These are phyloP conservation scores for Actinidia arguta DNA, from an alignment of 179 eudicot genomes.

Conservation along the genomic window DNA sequence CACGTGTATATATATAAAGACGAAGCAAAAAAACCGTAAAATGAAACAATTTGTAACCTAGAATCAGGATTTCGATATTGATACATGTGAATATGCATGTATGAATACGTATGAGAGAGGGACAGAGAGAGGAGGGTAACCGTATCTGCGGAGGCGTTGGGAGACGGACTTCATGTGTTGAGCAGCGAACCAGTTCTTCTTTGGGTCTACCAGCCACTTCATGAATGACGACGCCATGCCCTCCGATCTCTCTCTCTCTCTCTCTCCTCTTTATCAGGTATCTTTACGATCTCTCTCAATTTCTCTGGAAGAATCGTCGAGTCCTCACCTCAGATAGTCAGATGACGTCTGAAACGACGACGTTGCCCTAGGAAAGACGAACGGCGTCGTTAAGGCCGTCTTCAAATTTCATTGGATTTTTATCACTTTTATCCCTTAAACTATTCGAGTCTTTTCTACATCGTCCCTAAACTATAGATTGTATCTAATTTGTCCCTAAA, in stretches of 20 bases:
- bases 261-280: neutral
- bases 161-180: conserved; percentile 63
- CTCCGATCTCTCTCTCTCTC: conserved; percentile 18
- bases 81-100: neutral
- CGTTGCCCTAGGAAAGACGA: neutral
- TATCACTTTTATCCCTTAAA: no score
- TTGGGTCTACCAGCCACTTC: conserved; percentile 64
- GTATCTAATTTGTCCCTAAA: no score
- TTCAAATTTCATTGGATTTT: no score
- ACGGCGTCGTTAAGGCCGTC: neutral
- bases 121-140: conserved; percentile 28
- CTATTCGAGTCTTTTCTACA: no score
- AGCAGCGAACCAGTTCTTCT: conserved; percentile 62
- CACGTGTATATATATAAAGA: no score
- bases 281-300: neutral
- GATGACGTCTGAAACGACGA: neutral
- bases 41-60: no score
- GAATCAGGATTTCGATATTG: neutral
- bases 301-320: conserved; percentile 2
- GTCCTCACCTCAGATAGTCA: no score
- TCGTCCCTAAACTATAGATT: no score
- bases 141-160: conserved; percentile 65
- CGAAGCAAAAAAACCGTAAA: no score
- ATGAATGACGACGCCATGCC: conserved; percentile 48
- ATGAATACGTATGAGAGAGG: neutral